A percentile compares a stretch with the other conserved stretches of the same genome.
These are phyloP conservation scores for Biscogniauxia mediterranea DNA, from an alignment of 2,329 filamentous ascomycete genomes.

Conservation along the genomic window DNA sequence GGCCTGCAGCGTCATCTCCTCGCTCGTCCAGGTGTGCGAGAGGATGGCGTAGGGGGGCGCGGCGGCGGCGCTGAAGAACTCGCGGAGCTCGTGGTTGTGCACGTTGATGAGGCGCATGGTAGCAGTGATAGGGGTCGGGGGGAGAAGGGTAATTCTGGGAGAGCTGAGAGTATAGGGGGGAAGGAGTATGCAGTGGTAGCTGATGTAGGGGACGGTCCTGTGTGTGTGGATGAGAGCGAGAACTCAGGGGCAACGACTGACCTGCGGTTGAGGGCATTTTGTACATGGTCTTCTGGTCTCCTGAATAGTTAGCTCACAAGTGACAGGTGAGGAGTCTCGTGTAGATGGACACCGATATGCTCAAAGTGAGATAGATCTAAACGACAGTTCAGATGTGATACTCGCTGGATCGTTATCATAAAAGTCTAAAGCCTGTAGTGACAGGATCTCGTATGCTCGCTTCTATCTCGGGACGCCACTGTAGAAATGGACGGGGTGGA, in stretches of 20 bases:
- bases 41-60: slow-evolving; percentile 38
- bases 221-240: background rate
- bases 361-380: background rate
- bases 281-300: background rate
- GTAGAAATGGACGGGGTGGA: background rate
- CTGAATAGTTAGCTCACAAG: background rate
- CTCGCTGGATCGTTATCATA: background rate
- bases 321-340: background rate
- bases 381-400: background rate
- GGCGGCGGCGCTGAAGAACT: slow-evolving; percentile 26
- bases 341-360: background rate
- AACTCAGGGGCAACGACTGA: background rate
- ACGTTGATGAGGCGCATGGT: slow-evolving; percentile 39
- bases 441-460: background rate
- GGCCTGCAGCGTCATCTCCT: slow-evolving; percentile 36
- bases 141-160: too few relatives aligned
- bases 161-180: too few relatives aligned
- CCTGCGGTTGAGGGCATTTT: background rate
- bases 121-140: background rate
- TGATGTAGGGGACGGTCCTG: background rate
- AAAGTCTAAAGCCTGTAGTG: background rate
- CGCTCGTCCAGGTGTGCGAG: slow-evolving; percentile 37
- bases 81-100: slow-evolving; percentile 32
- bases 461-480: background rate
- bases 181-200: too few relatives aligned